Conservation (phyloP, 768 basidiomycete species). For the Galerina marginata region DNA sequence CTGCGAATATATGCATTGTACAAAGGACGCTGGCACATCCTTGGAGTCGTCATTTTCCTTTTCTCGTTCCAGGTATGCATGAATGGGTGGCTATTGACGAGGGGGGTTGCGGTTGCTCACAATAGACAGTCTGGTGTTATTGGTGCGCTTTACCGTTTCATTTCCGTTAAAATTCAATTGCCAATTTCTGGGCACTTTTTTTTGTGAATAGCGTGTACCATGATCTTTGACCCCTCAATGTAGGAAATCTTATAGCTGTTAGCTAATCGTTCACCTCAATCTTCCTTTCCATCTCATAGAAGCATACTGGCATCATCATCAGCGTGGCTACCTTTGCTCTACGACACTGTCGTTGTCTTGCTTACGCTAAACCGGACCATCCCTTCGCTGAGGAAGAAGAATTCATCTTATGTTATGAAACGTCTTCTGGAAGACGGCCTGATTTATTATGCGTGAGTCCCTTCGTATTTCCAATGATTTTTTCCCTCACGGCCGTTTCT, state of each 20-base stretch:
- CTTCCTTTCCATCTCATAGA: conserved; percentile 28
- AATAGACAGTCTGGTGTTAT: conserved; percentile 39
- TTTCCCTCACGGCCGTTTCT: background rate
- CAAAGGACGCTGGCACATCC: conserved; percentile 28
- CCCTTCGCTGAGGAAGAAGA: conserved; percentile 34
- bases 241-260: conserved; percentile 23
- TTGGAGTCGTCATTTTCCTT: conserved; percentile 35
- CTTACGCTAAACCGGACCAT: conserved; percentile 42
- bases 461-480: background rate
- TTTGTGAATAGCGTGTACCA: conserved; percentile 37
- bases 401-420: conserved; percentile 40
- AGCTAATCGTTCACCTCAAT: conserved; percentile 12
- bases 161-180: background rate
- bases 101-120: conserved; percentile 46
- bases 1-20: conserved; percentile 50
- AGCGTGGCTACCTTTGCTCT: conserved; percentile 52
- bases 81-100: conserved; percentile 57
- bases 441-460: conserved; percentile 46
- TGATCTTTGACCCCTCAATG: conserved; percentile 44
- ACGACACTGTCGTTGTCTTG: conserved; percentile 44
- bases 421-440: conserved; percentile 48
- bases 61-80: conserved; percentile 46
- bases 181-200: background rate
- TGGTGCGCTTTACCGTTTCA: conserved; percentile 23
- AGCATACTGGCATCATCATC: conserved; percentile 47